Base-by-base conservation (phyloP, 2,329 filamentous ascomycete genomes). In the Pyrenophora tritici-repentis region DNA sequence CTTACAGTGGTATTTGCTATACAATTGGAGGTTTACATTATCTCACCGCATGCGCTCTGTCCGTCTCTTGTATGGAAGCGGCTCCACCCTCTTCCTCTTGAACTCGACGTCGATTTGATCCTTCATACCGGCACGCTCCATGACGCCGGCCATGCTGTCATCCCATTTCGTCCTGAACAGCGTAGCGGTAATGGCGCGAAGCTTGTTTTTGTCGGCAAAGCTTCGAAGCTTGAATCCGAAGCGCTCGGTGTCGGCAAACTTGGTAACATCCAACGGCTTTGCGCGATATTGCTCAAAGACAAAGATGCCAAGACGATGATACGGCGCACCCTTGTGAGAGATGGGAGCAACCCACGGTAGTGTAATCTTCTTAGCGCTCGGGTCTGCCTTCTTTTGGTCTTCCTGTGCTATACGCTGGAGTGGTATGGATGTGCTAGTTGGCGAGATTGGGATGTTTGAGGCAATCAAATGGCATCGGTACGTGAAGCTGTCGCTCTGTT, bases 111-210 rank as follows among this genome's bases (percentile, higher is more conserved):
- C 87, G 51, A 86, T 86, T 53, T 71, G 60, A 40, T 91, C 91
- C 22, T 85, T 82, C 56, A 95, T 80, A 53, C 84, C 85, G 62
- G 89, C 83, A 64, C 89, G 83, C 69, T 85, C 80, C 93, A 99
- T 97, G 57, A 99, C 90, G 42, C 79, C 86, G n/a, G 84, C 86
- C 45, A 90, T 99, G 65, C 83, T 85, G 53, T 94, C 89, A 73
- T 99, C 94, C 90, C 92, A 97, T 59, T 88, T 78, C 53, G 86
- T 87, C 61, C 94, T 86, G 86, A 97, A 99, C 64, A 99, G 78
- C 70, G 86, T 90, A 64, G 91, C 89, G 36, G 92, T 92, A 51
- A 97, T 85, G 6, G 92, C 84, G 51, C 79, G 81, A 55, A 94
- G 78, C 50, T 78, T 75, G 71, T 90, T 84, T 70, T 86, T 86